Conservation (phyloP, 2,329 filamentous ascomycete species). For the Cladophialophora immunda region DNA sequence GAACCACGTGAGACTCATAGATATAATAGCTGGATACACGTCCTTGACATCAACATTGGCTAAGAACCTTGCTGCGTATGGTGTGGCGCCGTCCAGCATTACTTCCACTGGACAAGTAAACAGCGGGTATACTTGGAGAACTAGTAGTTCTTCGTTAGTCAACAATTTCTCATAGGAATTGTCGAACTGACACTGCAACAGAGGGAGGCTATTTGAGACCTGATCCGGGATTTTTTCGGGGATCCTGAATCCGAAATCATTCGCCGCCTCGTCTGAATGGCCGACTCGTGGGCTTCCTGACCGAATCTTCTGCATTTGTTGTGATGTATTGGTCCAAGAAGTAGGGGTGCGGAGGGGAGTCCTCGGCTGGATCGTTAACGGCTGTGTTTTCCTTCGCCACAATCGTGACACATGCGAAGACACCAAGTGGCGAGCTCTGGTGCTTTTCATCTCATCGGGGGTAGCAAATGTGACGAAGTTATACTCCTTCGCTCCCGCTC, state of each 20-base stretch:
- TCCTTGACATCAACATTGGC: background rate
- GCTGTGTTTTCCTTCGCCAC: background rate
- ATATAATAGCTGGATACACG: background rate
- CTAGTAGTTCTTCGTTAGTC: background rate
- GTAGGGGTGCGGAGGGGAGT: background rate
- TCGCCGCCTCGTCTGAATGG: background rate
- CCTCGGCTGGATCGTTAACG: background rate
- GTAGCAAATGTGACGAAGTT: background rate
- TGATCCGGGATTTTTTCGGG: background rate
- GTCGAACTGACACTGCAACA: background rate
- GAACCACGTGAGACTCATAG: background rate
- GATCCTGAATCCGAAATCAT: background rate
- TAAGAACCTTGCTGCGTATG: background rate
- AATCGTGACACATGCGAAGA: background rate
- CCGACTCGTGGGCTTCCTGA: background rate
- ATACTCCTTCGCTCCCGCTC: background rate
- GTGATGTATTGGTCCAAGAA: background rate
- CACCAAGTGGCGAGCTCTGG: background rate
- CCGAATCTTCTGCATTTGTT: background rate
- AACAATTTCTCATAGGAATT: background rate
- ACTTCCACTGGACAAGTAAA: background rate
- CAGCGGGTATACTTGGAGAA: background rate
- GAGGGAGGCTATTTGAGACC: background rate
- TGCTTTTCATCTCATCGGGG: background rate
- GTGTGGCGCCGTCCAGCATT: background rate